These are phyloP conservation scores for Eucalyptus tenuipes DNA, from an alignment of 345 rosid genomes.

Conservation along the genomic window DNA sequence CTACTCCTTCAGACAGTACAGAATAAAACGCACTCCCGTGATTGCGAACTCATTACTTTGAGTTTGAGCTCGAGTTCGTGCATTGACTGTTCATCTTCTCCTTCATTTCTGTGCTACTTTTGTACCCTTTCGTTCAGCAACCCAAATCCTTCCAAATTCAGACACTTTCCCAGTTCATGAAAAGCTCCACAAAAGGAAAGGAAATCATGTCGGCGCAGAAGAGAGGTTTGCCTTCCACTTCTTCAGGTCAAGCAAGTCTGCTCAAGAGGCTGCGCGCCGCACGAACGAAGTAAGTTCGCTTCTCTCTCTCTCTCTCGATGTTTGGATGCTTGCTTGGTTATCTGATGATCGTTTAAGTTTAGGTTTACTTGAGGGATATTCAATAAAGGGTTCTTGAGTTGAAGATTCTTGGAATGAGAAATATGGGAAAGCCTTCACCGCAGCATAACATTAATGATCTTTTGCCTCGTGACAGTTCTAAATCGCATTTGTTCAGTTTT, in stretches of 20 bases:
- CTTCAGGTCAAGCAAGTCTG: background rate
- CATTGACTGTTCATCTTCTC: background rate
- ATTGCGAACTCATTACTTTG: background rate
- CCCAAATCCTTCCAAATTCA: background rate
- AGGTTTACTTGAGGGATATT: background rate
- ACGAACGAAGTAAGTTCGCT: background rate
- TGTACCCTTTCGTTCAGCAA: background rate
- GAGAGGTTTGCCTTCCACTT: background rate
- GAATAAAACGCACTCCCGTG: background rate
- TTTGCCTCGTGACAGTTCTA: background rate
- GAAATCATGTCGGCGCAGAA: background rate
- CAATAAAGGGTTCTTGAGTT: background rate
- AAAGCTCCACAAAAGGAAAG: background rate
- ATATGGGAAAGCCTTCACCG: background rate
- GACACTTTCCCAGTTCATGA: background rate
- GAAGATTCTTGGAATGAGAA: background rate
- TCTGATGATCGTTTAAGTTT: background rate
- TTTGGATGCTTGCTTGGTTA: background rate
- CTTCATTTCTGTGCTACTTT: background rate
- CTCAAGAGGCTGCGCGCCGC: background rate
- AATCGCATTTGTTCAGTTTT: background rate
- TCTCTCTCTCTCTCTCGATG: background rate
- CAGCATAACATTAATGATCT: fast-evolving
- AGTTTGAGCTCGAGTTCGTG: background rate
- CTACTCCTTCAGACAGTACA: background rate